Conservation (phyloP, 176 grass and related monocot genomes). For the Otatea glauca region DNA sequence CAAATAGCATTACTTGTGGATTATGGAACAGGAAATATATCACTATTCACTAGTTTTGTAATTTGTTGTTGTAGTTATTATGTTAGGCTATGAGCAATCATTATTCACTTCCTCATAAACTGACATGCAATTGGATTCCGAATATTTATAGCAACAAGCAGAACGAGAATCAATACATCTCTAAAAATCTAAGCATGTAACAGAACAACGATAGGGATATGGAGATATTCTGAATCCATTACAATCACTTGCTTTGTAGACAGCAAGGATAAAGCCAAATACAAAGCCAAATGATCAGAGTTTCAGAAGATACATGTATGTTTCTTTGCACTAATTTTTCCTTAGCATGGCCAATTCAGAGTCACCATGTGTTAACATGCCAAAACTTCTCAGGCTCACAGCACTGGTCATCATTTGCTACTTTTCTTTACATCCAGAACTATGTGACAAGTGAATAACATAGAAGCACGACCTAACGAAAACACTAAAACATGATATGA, state of each 20-base stretch:
- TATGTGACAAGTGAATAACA: constrained; percentile 43
- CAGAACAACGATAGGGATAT: not conserved
- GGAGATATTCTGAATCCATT: constrained; percentile 39
- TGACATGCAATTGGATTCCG: not conserved
- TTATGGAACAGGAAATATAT: not conserved
- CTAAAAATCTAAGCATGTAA: not conserved
- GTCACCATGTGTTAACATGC: constrained; percentile 51
- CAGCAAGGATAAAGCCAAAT: constrained; percentile 40
- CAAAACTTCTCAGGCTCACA: constrained; percentile 54
- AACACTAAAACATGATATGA: constrained; percentile 43
- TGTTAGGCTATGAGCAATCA: not conserved
- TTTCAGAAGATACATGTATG: constrained; percentile 21
- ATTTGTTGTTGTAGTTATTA: not conserved
- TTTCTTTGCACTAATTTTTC: constrained; percentile 42
- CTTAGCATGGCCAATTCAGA: constrained; percentile 59
- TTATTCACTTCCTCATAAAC: not conserved
- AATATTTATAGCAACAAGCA: not conserved
- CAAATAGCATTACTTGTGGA: not conserved
- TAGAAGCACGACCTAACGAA: constrained; percentile 37
- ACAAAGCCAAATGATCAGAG: constrained; percentile 27
- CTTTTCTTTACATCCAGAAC: constrained; percentile 61
- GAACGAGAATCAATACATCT: not conserved
- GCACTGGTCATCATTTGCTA: constrained; percentile 52
- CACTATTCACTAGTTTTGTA: not conserved
- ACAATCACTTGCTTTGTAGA: constrained; percentile 55